Conservation (phyloP, 148 eudicot species). For the Suaeda aralocaspica region DNA sequence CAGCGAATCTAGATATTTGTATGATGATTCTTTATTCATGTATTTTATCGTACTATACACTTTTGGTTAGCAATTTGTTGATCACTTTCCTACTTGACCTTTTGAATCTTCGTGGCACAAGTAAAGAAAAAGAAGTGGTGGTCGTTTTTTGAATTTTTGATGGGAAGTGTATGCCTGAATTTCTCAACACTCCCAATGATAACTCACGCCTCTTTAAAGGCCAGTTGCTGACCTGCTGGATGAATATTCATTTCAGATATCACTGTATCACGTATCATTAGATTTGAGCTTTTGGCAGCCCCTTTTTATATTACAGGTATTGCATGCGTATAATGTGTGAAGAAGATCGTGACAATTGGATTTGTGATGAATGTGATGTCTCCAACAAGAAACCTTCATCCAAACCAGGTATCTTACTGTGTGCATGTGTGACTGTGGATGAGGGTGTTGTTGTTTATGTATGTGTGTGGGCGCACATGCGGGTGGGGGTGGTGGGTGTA, state of each 20-base stretch:
- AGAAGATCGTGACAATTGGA: slow-evolving; percentile 19
- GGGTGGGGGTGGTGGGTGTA: too few species aligned
- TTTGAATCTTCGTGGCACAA: neutral
- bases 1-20: neutral
- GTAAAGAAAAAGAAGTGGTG: neutral
- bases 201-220: neutral
- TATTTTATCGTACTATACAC: neutral
- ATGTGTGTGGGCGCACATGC: too few species aligned
- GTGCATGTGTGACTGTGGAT: too few species aligned
- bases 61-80: neutral
- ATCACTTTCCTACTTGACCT: neutral
- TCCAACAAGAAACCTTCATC: slow-evolving; percentile 7
- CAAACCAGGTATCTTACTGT: slow-evolving; percentile 11
- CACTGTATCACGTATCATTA: neutral
- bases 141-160: neutral
- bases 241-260: neutral
- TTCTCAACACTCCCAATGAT: neutral
- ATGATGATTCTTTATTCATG: neutral
- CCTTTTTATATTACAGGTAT: slow-evolving; percentile 21
- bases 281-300: too few species aligned
- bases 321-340: slow-evolving; percentile 20
- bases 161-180: neutral
- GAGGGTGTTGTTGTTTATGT: too few species aligned
- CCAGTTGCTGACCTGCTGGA: neutral
- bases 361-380: slow-evolving; percentile 26